Base-by-base conservation (phyloP, 2,329 filamentous ascomycete genomes). In the Scedosporium dehoogii region DNA sequence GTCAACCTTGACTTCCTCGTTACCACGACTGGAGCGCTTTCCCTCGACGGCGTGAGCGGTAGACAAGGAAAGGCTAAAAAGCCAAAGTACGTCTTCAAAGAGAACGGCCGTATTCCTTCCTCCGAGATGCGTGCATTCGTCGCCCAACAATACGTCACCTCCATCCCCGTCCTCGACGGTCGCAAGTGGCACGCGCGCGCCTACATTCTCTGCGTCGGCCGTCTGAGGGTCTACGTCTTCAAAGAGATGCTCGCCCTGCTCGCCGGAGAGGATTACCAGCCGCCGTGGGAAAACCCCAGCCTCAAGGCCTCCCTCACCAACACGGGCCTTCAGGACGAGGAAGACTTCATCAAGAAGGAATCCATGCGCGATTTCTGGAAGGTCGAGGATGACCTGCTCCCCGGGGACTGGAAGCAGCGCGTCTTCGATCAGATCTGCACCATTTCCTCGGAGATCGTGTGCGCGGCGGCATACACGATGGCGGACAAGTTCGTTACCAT, bases 171-270 rank as follows among this genome's bases (percentile, higher is more conserved):
- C 0, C 46, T 76, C 1, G 70, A 73, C 0, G 66, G 66, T 1
- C 67, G 72, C 1, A 76, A 76, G 46, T 76, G 74, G 73, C 73
- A 76, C 21, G 70, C 70, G 1, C 65, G 74, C 21, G 71, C 73
- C 0, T 76, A 76, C 48, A 72, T 72, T 0, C 67, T 76, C 3
- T 68, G 70, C 1, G 67, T 76, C 7, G 73, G 74, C 0, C 73
- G 74, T 1, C 68, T 76, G 6, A 75, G 71, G 57, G 73, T 76
- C 1, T 68, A 74, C 42, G 73, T 75, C 12, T 76, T 71, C 61
- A 65, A 70, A 12, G 73, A 75, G 10, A 71, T 75, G 69, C 71
- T 76, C 1, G 67, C 70, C 0, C 67, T 76, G 0, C 67, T 76
- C 3, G 74, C 74, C 0, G 64, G 68, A 0, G 69, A 74, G n/a